Percentiles rank a stretch among this genome's conserved stretches.
phyloP scores from a whole-genome alignment of 2,329 filamentous ascomycete genomes.

The Seiridium unicorne region DNA sequence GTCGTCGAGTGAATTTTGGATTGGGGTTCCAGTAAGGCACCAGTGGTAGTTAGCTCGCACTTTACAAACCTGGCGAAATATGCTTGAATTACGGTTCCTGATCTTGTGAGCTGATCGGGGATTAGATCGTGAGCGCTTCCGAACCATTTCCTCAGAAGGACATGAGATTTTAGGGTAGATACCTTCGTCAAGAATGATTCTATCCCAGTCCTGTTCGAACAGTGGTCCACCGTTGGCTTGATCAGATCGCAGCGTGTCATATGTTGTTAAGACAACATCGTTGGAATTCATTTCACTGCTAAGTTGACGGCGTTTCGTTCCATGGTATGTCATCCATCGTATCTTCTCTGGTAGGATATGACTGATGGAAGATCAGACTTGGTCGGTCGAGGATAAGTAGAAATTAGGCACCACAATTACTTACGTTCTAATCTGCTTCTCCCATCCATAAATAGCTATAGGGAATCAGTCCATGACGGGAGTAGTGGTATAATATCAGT shows the following conservation, averaged over 20 bases:
- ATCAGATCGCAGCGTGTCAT: conserved; percentile 26
- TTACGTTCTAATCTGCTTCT: conserved; percentile 21
- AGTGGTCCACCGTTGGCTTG: neutral
- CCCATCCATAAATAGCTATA: conserved; percentile 21
- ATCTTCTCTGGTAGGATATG: neutral
- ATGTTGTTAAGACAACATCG: conserved; percentile 27
- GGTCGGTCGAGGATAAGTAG: conserved; percentile 14
- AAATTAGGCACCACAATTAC: neutral
- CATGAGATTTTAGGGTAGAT: neutral
- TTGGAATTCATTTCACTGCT: conserved; percentile 10
- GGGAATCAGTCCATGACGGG: no score
- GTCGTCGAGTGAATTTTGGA: conserved; percentile 36
- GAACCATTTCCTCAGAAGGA: neutral
- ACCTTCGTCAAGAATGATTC: neutral
- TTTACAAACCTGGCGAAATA: conserved; percentile 24
- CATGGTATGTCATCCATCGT: neutral
- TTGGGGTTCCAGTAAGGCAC: conserved; percentile 37
- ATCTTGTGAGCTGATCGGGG: neutral
- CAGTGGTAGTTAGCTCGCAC: conserved; percentile 25
- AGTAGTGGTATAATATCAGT: conserved; percentile 4
- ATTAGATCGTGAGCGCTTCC: no score
- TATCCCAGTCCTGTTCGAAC: conserved; percentile 16
- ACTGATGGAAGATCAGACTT: neutral
- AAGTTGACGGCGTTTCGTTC: conserved; percentile 6
- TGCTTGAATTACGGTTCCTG: conserved; percentile 26